Conservation (phyloP, 129 eudicot genomes). For the Tagetes erecta region DNA sequence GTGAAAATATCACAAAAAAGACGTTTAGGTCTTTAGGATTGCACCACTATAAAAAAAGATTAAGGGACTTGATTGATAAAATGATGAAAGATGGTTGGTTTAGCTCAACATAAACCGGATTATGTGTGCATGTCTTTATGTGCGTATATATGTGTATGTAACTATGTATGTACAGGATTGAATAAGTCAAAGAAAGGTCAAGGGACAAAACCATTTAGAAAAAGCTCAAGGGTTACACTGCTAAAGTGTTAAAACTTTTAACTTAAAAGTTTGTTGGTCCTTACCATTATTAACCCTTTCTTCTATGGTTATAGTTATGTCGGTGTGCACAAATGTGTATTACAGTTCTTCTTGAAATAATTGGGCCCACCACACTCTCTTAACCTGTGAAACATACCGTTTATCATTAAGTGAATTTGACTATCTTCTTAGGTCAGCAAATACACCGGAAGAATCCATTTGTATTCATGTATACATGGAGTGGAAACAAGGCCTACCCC, state of each 20-base stretch:
- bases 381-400: background rate
- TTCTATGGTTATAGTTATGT: constrained; percentile 7
- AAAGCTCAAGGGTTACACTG: background rate
- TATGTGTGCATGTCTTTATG: too few species aligned
- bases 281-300: background rate
- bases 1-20: background rate
- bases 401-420: background rate
- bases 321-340: background rate
- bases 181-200: background rate
- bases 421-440: constrained; percentile 69
- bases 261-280: background rate
- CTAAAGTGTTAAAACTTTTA: background rate
- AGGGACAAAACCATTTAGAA: background rate
- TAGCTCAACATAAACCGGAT: background rate
- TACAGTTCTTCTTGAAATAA: constrained; percentile 9
- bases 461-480: constrained; percentile 72
- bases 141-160: background rate
- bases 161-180: background rate
- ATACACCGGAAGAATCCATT: constrained; percentile 91
- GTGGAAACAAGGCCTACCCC: constrained; percentile 73
- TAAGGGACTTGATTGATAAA: background rate
- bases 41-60: background rate
- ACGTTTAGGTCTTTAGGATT: background rate
- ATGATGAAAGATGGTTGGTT: background rate
- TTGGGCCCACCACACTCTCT: background rate